phyloP scores from a whole-genome alignment of 371 early-diverging fungal genomes.

The Rhizopus arrhizus region DNA sequence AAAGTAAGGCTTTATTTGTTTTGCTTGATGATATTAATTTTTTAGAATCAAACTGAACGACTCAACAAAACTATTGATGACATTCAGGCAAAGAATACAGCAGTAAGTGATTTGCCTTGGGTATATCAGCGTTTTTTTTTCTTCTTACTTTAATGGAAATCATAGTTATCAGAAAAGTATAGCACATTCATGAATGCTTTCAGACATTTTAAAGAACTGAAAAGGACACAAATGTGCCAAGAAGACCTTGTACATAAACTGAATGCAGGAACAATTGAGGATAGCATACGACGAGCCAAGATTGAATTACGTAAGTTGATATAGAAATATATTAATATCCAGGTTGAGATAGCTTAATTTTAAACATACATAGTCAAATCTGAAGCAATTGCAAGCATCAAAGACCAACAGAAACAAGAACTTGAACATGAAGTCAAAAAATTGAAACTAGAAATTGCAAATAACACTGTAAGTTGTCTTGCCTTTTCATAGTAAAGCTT shows the following conservation, averaged over 20 bases:
- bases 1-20: neutral
- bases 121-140: neutral
- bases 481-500: neutral
- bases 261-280: neutral
- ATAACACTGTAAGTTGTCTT: neutral
- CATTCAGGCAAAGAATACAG: neutral
- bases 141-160: neutral
- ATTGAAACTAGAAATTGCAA: neutral
- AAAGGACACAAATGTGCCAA: neutral
- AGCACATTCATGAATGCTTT: neutral
- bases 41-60: neutral
- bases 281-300: neutral
- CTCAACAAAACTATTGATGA: neutral
- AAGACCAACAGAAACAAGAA: neutral
- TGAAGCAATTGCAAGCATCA: neutral
- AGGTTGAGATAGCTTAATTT: too few relatives aligned
- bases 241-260: neutral
- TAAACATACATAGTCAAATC: neutral
- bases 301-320: neutral
- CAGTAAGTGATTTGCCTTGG: neutral
- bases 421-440: neutral
- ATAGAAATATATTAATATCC: too few relatives aligned
- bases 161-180: neutral
- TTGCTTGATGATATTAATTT: neutral
- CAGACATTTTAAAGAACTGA: neutral